A percentile compares a stretch with the other conserved stretches of the same genome.
phyloP scores from a whole-genome alignment of 2,329 filamentous ascomycete species.

The Ophiostoma pallidulum region DNA sequence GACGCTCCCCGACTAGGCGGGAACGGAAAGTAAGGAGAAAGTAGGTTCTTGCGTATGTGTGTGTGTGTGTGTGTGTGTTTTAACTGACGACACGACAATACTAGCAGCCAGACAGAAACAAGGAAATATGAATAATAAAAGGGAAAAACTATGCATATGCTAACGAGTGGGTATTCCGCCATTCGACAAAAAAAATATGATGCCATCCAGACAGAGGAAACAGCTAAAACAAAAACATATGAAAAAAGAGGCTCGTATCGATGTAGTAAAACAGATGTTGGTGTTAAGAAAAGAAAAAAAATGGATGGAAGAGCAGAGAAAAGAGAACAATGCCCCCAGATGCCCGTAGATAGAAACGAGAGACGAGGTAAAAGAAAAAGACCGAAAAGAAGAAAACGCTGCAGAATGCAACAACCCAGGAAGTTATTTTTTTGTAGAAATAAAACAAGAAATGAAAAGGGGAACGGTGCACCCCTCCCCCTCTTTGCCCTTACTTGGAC shows the following conservation, averaged over 20 bases:
- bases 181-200: constrained; percentile 9
- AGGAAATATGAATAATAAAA: background rate
- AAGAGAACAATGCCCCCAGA: background rate
- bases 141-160: constrained; percentile 6
- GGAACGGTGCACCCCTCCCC: background rate
- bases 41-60: too few species aligned
- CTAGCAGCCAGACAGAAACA: background rate
- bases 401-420: constrained; percentile 6
- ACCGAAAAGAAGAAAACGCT: constrained; percentile 5
- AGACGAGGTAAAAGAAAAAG: too few species aligned
- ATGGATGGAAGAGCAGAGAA: background rate
- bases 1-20: too few species aligned
- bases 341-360: background rate
- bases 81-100: too few species aligned
- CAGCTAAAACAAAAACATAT: background rate
- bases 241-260: background rate
- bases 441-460: background rate
- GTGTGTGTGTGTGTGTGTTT: too few species aligned
- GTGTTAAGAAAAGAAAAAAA: background rate
- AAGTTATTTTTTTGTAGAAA: background rate
- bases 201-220: constrained; percentile 1
- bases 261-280: too few species aligned
- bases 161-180: constrained; percentile 11
- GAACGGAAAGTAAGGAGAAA: too few species aligned
- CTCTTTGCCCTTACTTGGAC: constrained; percentile 8